Evolutionary conservation across 73 alveolate genomes (phyloP), one percentile per base, ranked within the genome.

Genomic region (Paramecium tetraurelia): DNA sequence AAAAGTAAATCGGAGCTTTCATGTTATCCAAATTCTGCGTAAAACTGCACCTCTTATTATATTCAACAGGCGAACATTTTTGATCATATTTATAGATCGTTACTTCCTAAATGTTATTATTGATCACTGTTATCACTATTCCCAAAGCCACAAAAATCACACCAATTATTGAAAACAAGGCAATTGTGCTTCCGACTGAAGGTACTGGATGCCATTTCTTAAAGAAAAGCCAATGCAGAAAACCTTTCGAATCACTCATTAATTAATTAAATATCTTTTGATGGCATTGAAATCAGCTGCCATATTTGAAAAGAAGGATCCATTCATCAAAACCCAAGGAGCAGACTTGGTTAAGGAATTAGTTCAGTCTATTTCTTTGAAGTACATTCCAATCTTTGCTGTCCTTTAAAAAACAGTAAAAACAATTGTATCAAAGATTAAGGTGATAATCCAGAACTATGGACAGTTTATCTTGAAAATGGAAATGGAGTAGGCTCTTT

Each of bases 301-400:
- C 33, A 93, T 95, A 35, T 94, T 95, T 93, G 96, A 85, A 46
- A 58, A 71, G 69, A 95, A 94, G 95, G 89, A 70, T 31, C 96
- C 97, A 40, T 89, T 88, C 86, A 92, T 95, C 80, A 92, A 70
- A 22, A 69, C 68, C 5, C 53, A 48, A 92, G 98, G 97, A 20
- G 50, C 86, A 58, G 98, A 92, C 53, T 86, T 95, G 48, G 96
- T 92, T 80, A 53, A 88, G 77, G 94, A 86, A 92, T 94, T 36
- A 92, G 92, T 57, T 95, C 95, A 44, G 94, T 95, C 48, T 95
- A 76, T 92, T 96, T 88, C 92, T 95, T 95, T 63, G 98, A 92
- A 93, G 92, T 95, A n/a, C n/a, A n/a, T n/a, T n/a, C n/a, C n/a
- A n/a, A n/a, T n/a, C n/a, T n/a, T n/a, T n/a, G n/a, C n/a, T n/a